These are phyloP conservation scores for Leishmania turanica DNA, from an alignment of 208 protist genomes.

Conservation along the genomic window DNA sequence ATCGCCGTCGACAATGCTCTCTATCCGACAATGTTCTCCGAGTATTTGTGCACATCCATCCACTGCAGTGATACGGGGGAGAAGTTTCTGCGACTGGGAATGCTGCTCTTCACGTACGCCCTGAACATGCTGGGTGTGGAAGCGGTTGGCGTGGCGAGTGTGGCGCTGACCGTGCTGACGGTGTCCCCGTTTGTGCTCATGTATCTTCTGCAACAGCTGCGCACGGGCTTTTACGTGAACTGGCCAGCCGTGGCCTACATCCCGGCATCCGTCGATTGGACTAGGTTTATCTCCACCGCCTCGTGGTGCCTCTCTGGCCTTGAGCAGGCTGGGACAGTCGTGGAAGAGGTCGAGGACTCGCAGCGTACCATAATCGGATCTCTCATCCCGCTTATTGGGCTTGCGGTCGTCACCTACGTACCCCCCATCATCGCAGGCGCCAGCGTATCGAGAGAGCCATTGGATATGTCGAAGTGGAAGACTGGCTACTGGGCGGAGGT, in stretches of 20 bases:
- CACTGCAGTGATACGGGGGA: constrained; percentile 29
- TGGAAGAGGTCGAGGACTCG: constrained; percentile 68
- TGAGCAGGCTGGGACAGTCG: constrained; percentile 74
- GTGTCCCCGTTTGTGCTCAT: constrained; percentile 67
- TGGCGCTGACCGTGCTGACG: constrained; percentile 58
- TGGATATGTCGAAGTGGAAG: constrained; percentile 61
- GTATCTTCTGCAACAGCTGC: constrained; percentile 60
- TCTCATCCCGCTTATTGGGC: constrained; percentile 64
- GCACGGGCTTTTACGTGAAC: constrained; percentile 68
- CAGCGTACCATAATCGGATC: constrained; percentile 66
- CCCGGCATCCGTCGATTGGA: constrained; percentile 60
- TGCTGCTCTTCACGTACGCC: constrained; percentile 53
- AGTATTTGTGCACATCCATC: constrained; percentile 70
- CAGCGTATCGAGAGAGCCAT: constrained; percentile 44
- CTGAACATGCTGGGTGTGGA: constrained; percentile 76
- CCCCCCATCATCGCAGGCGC: constrained; percentile 71
- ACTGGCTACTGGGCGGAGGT: constrained; percentile 77
- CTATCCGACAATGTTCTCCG: constrained; percentile 80
- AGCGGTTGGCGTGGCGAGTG: constrained; percentile 60
- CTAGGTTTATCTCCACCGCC: constrained; percentile 72
- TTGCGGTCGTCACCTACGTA: constrained; percentile 75
- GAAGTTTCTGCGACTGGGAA: constrained; percentile 43
- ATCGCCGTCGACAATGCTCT: constrained; percentile 79
- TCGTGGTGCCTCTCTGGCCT: constrained; percentile 87
- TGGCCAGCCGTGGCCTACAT: constrained; percentile 70